phyloP scores from a whole-genome alignment of 1,139 yeast species.

The Hansenula sp. region DNA sequence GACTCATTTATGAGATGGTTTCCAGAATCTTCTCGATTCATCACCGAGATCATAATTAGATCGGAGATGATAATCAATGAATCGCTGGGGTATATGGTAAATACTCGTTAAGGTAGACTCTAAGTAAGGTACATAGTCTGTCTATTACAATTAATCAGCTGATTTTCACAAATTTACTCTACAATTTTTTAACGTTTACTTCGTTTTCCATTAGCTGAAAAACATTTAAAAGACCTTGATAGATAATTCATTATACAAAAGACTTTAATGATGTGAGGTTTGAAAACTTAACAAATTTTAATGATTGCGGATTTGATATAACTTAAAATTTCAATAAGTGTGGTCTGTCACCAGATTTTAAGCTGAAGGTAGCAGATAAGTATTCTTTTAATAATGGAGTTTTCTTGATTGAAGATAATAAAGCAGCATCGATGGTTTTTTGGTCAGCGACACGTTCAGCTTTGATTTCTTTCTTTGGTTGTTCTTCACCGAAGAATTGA shows the following conservation, averaged over 20 bases:
- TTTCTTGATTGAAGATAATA: constrained; percentile 92
- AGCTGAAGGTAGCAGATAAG: constrained; percentile 94
- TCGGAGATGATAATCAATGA: too few relatives aligned
- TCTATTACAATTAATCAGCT: too few relatives aligned
- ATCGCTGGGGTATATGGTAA: too few relatives aligned
- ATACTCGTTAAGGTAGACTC: too few relatives aligned
- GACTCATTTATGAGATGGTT: too few relatives aligned
- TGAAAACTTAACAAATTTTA: not conserved
- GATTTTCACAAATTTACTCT: not conserved
- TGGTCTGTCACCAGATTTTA: constrained; percentile 99
- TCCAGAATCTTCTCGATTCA: too few relatives aligned
- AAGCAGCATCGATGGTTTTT: constrained; percentile 92
- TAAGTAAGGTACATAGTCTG: too few relatives aligned
- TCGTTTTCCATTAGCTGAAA: not conserved
- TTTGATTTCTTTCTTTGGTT: constrained; percentile 71
- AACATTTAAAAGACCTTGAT: not conserved
- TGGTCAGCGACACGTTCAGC: constrained; percentile 98
- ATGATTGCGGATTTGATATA: too few relatives aligned
- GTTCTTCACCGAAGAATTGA: constrained; percentile 88
- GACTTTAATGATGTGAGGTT: not conserved
- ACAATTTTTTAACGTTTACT: not conserved
- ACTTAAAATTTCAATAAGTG: constrained; percentile 95
- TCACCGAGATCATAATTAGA: too few relatives aligned
- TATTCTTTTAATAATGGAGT: constrained; percentile 97
- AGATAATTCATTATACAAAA: not conserved